These are phyloP conservation scores for Scedosporium dehoogii DNA, from an alignment of 2,329 filamentous ascomycete genomes.

Conservation along the genomic window DNA sequence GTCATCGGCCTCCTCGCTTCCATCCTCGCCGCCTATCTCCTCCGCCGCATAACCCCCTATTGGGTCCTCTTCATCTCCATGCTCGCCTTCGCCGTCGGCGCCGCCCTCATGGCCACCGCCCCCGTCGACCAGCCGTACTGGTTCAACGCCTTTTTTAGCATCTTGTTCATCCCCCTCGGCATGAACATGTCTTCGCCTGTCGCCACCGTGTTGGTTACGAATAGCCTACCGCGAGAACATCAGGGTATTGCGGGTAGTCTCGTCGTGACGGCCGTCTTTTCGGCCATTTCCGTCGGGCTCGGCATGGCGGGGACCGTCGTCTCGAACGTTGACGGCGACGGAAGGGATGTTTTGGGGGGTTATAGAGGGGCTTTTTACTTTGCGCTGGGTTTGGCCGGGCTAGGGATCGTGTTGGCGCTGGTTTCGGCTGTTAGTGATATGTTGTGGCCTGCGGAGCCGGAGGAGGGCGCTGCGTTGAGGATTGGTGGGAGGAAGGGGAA, in stretches of 20 bases:
- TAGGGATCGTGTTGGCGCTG: constrained; percentile 21
- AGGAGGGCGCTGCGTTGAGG: not conserved
- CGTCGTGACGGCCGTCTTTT: constrained; percentile 58
- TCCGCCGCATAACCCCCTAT: constrained; percentile 27
- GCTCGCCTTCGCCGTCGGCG: constrained; percentile 30
- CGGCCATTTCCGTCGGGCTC: constrained; percentile 55
- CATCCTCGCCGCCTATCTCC: constrained; percentile 30
- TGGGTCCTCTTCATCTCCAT: constrained; percentile 35
- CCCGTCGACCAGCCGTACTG: constrained; percentile 52
- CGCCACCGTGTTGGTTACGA: constrained; percentile 48
- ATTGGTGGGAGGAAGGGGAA: not conserved
- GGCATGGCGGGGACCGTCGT: constrained; percentile 59
- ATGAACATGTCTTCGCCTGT: constrained; percentile 61
- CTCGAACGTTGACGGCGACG: constrained; percentile 20
- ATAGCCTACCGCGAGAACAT: constrained; percentile 34
- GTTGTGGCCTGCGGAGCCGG: constrained; percentile 11
- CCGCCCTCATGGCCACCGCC: constrained; percentile 32
- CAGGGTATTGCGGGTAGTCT: constrained; percentile 41
- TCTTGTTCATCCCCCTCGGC: constrained; percentile 49
- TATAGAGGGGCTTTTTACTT: constrained; percentile 30
- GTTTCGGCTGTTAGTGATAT: constrained; percentile 2
- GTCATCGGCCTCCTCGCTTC: constrained; percentile 34
- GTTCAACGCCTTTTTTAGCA: constrained; percentile 49
- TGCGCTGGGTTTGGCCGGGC: constrained; percentile 27
- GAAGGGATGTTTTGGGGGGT: constrained; percentile 19